These are phyloP conservation scores for Cubamyces sp. DNA, from an alignment of 768 basidiomycete species.

Conservation along the genomic window DNA sequence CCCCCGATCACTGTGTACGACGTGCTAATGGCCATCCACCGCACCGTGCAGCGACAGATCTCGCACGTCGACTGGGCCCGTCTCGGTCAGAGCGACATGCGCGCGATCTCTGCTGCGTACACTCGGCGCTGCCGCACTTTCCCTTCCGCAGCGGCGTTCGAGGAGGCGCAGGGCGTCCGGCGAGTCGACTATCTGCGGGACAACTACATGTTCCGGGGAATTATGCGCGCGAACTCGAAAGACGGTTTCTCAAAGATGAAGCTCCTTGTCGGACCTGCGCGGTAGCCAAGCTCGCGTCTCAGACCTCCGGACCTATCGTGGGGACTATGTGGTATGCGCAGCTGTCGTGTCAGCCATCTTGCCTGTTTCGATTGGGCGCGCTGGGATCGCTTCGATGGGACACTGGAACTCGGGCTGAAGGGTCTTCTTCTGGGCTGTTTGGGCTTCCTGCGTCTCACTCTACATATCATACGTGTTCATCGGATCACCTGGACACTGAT, in stretches of 20 bases:
- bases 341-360: not conserved
- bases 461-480: not conserved
- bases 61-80: slow-evolving; percentile 41
- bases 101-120: slow-evolving; percentile 40
- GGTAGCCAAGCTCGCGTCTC: not conserved
- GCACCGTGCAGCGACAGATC: slow-evolving; percentile 45
- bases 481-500: not conserved
- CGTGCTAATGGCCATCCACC: slow-evolving; percentile 55
- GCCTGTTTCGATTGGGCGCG: not conserved
- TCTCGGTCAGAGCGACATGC: slow-evolving; percentile 35
- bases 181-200: slow-evolving; percentile 44
- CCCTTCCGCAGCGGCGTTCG: slow-evolving; percentile 36
- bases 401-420: not conserved
- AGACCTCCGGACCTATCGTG: not conserved
- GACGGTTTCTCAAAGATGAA: slow-evolving; percentile 32
- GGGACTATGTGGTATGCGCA: not conserved
- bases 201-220: slow-evolving; percentile 41
- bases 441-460: not conserved
- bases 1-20: slow-evolving; percentile 58
- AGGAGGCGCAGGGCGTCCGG: slow-evolving; percentile 44
- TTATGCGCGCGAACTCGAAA: slow-evolving; percentile 33
- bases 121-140: slow-evolving; percentile 40
- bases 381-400: not conserved
- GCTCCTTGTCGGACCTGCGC: slow-evolving; percentile 26
- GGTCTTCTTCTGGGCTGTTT: not conserved